Base-by-base conservation (phyloP, 257 asterid genomes). In the Coffea canephora region DNA sequence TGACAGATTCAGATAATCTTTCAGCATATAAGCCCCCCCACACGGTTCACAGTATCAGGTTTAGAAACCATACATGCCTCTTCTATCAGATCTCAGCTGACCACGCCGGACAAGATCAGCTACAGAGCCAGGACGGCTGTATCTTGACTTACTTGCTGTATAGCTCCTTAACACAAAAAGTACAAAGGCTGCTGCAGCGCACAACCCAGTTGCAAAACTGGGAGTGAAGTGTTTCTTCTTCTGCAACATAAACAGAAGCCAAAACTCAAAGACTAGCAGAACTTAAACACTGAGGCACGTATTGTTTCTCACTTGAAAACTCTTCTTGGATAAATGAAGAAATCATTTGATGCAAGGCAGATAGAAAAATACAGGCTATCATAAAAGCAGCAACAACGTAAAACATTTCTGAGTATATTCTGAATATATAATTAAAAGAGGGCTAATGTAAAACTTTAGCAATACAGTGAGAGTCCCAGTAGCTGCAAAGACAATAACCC, bases 91-190 rank as follows among this genome's bases (percentile, higher is more conserved):
- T 90, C 92, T 90, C 83, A 93, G 84, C 89, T 93, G 99, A 19
- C 98, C 99, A 77, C 98, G 97, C 46, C 97, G 91, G 69, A 95
- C 98, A 83, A 95, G 97, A 84, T 93, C 99, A 86, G 98, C 92
- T 23, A 95, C 98, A 74, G 99, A 89, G 80, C 99, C 98, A 34
- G 93, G 90, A 25, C 81, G 87, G 65, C 84, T 82, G 85, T 83
- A 19, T 72, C 86, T 86, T 62, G 93, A 86, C 78, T 83, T 87
- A 87, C 87, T 89, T 73, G 89, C 71, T 43, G 85, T 80, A 82
- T 66, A 87, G 81, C 86, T 78, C 85, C 86, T 93, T 78, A 91
- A 88, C 48, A 85, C 80, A 81, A 92, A 77, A 79, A 88, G 79
- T 50, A 95, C 64, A 84, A 91, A 77, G n/a, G 90, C 82, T n/a